Evolutionary conservation across 1,139 yeast genomes (phyloP), one percentile per base, ranked within the genome.

Genomic region (Hyphopichia khmerensis): DNA sequence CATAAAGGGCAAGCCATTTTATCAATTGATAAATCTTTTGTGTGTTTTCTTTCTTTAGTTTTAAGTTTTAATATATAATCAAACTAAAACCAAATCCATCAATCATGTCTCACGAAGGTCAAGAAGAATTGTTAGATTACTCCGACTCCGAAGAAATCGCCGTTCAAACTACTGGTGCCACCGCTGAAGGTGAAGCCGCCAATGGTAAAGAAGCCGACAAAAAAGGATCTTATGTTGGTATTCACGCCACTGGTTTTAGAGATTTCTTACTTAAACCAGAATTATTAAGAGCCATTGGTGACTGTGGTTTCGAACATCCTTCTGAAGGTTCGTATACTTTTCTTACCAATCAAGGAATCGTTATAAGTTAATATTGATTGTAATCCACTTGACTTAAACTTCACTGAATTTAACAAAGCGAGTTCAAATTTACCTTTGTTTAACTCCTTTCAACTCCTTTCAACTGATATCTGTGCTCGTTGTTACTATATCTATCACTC

Each of bases 221-320:
- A 71, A 91, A 93, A 71, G 99, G 99, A 59, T 90, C 98, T 40
- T 93, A 93, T 60, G 98, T 91, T 48, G 98, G 98, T 63, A 88
- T 90, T 60, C 98, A 93, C 69, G 93, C 98, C 53, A 91, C 98
- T 50, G 97, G 98, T 66, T 93, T 93, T 83, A 89, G 96, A 73
- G 99, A 93, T 72, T 93, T 93, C 72, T 76, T 93, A 62, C 80
- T 93, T 68, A 93, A 93, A 75, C 97, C 98, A 23, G 99, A 93
- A 71, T 79, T 93, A 57, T 79, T 93, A 59, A 86, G 99, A 72
- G 99, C 99, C 52, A 93, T 93, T 64, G 96, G 93, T 56, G 99
- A 93, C 72, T 90, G 97, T 77, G 99, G 99, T 78, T 93, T 93
- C 65, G 99, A 93, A 77, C 99, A 93, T 76, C 99, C 99, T 54